A percentile compares a stretch with the other conserved stretches of the same genome.
These are phyloP conservation scores for Chalciporus pseudorubinellus DNA, from an alignment of 768 basidiomycete genomes.

Conservation along the genomic window DNA sequence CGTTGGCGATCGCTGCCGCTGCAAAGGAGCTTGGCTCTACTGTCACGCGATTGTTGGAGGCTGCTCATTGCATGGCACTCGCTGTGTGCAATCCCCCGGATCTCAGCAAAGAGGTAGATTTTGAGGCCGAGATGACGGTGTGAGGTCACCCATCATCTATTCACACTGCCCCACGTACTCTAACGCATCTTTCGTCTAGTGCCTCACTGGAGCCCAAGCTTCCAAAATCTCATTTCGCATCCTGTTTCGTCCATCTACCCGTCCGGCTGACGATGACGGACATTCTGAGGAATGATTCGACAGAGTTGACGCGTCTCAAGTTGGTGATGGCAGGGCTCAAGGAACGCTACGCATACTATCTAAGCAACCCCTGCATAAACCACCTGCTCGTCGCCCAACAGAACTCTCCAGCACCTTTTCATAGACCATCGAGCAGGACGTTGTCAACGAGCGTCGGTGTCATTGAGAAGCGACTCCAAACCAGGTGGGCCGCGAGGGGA, in stretches of 20 bases:
- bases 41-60: conserved; percentile 11
- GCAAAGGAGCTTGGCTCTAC: conserved; percentile 2
- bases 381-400: conserved; percentile 5
- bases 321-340: background rate
- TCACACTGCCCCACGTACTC: too few species aligned
- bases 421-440: too few species aligned
- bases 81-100: conserved; percentile 7
- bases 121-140: conserved; percentile 6
- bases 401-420: background rate
- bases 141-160: background rate
- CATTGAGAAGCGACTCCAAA: background rate
- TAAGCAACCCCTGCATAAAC: conserved; percentile 1
- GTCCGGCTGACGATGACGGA: conserved; percentile 2
- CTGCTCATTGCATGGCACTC: conserved; percentile 13
- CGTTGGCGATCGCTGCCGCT: conserved; percentile 3
- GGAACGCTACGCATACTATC: background rate
- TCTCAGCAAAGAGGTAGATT: conserved; percentile 1
- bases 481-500: background rate
- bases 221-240: conserved; percentile 1
- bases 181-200: background rate
- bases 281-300: background rate
- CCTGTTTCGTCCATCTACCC: conserved; percentile 1
- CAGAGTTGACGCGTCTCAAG: background rate
- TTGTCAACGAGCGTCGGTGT: conserved; percentile 2
- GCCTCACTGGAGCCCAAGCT: conserved; percentile 5